Percentiles rank a stretch among this genome's conserved stretches.
These are phyloP conservation scores for Nephromyces sp. DNA, from an alignment of 169 alveolate genomes.

Conservation along the genomic window DNA sequence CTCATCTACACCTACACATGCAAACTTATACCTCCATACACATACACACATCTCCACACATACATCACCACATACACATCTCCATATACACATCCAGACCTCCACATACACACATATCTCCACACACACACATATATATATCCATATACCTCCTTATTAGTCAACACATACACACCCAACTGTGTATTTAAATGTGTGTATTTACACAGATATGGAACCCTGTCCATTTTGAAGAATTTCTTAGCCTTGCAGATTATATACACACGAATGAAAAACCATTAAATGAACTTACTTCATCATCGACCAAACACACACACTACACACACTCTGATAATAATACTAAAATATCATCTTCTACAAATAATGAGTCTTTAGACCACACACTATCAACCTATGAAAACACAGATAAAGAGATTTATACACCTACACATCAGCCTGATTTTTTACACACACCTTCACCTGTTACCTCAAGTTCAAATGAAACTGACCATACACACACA, in stretches of 20 bases:
- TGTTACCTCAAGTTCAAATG: too few relatives aligned
- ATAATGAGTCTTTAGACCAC: too few relatives aligned
- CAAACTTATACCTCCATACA: not conserved
- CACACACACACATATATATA: not conserved
- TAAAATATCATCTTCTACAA: too few relatives aligned
- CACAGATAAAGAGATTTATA: too few relatives aligned
- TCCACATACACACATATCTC: not conserved
- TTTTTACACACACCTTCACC: too few relatives aligned
- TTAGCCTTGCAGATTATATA: conserved; percentile 23
- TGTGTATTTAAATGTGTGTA: not conserved
- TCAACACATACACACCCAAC: not conserved
- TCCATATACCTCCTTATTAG: not conserved
- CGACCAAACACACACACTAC: too few relatives aligned
- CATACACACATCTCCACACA: not conserved
- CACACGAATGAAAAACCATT: too few relatives aligned
- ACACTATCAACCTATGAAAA: too few relatives aligned
- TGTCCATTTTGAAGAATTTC: conserved; percentile 24
- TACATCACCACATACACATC: not conserved
- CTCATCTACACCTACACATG: not conserved
- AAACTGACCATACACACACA: too few relatives aligned
- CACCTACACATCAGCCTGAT: too few relatives aligned
- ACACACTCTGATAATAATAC: too few relatives aligned
- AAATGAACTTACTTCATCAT: too few relatives aligned
- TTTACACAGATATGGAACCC: conserved; percentile 30
- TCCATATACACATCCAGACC: not conserved